These are phyloP conservation scores for Volutella citrinella DNA, from an alignment of 2,329 filamentous ascomycete species.

Conservation along the genomic window DNA sequence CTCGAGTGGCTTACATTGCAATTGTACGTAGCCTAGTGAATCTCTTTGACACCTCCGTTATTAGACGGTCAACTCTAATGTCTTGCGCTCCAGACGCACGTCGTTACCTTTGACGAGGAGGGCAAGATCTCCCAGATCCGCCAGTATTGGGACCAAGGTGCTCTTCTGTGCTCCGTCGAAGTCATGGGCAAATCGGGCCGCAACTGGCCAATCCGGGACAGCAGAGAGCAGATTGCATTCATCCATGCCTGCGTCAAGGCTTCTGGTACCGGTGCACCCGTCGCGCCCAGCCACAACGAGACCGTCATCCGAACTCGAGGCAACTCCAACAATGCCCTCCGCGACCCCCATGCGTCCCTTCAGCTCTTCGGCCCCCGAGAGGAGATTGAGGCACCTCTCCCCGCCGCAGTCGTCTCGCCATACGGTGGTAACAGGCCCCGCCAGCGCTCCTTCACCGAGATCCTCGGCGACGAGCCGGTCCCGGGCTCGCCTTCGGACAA, in stretches of 20 bases:
- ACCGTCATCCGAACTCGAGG: slow-evolving; percentile 44
- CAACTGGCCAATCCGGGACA: slow-evolving; percentile 94
- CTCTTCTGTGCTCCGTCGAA: slow-evolving; percentile 87
- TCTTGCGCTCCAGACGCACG: slow-evolving; percentile 62
- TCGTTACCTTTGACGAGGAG: slow-evolving; percentile 76
- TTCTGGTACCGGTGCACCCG: slow-evolving; percentile 34
- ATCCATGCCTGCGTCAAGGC: slow-evolving; percentile 61
- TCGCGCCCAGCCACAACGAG: slow-evolving; percentile 34
- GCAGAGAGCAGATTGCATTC: slow-evolving; percentile 76
- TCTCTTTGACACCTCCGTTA: no score
- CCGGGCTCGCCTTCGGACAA: slow-evolving; percentile 40
- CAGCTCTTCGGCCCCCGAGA: slow-evolving; percentile 73
- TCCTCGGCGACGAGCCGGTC: slow-evolving; percentile 56
- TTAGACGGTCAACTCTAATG: no score
- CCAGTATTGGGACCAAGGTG: slow-evolving; percentile 92
- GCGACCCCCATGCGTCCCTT: slow-evolving; percentile 68
- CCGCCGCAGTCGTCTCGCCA: slow-evolving; percentile 53
- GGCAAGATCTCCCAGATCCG: slow-evolving; percentile 84
- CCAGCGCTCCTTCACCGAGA: slow-evolving; percentile 71
- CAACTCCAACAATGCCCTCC: slow-evolving; percentile 51
- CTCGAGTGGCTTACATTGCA: slow-evolving; percentile 74
- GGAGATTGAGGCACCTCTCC: slow-evolving; percentile 50
- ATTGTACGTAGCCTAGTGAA: slow-evolving; percentile 66
- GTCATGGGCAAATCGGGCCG: slow-evolving; percentile 86
- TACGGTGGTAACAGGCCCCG: slow-evolving; percentile 58